phyloP scores from a whole-genome alignment of 1,139 yeast species.

The Lodderomyces oxycetoniae region DNA sequence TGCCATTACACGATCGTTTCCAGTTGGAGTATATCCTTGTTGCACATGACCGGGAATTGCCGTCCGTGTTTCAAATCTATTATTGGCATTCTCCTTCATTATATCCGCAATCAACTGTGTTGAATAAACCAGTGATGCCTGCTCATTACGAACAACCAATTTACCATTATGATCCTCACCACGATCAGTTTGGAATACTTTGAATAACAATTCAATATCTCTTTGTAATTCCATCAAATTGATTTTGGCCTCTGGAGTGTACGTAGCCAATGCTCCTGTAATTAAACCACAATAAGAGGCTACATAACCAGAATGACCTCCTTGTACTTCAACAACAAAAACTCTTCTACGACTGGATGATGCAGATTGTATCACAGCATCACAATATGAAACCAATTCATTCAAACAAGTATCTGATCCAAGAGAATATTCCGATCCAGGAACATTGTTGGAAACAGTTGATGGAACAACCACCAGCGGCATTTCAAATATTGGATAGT shows the following conservation, averaged over 20 bases:
- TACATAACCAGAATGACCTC: slow-evolving; percentile 92
- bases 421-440: slow-evolving; percentile 92
- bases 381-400: slow-evolving; percentile 86
- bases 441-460: slow-evolving; percentile 95
- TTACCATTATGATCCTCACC: slow-evolving; percentile 82
- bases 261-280: slow-evolving; percentile 89
- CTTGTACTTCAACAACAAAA: slow-evolving; percentile 95
- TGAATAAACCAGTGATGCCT: slow-evolving; percentile 64
- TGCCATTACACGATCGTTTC: slow-evolving; percentile 72
- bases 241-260: slow-evolving; percentile 87
- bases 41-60: slow-evolving; percentile 84
- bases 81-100: slow-evolving; percentile 60
- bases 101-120: slow-evolving; percentile 66
- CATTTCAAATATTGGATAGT: slow-evolving; percentile 85
- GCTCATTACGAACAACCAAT: slow-evolving; percentile 62
- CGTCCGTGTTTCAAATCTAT: slow-evolving; percentile 68
- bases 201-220: slow-evolving; percentile 20
- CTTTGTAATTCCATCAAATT: slow-evolving; percentile 60
- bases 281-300: slow-evolving; percentile 87
- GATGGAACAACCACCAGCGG: slow-evolving; percentile 95
- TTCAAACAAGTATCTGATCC: slow-evolving; percentile 95
- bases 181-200: slow-evolving; percentile 62
- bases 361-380: slow-evolving; percentile 91
- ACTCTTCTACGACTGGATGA: slow-evolving; percentile 92
- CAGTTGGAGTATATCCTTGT: slow-evolving; percentile 77